Conservation (phyloP, 257 asterid species). For the Thymus mandschuricus region DNA sequence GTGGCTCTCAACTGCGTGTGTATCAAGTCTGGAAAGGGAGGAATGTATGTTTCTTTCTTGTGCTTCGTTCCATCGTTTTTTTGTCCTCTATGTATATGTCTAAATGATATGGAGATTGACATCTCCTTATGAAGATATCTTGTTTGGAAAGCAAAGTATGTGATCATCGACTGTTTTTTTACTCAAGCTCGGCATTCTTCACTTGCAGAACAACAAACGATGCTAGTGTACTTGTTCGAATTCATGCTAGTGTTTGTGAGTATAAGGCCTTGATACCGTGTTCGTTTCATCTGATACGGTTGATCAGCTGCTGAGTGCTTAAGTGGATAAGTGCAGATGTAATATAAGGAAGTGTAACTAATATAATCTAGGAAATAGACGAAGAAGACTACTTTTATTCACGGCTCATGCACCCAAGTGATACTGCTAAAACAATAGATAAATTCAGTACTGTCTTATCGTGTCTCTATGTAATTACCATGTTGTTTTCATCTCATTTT, state of each 20-base stretch:
- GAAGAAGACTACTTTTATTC: not conserved
- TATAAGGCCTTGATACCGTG: not conserved
- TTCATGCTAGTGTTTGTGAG: not conserved
- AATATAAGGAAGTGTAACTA: not conserved
- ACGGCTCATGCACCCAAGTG: not conserved
- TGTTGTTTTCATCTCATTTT: no score
- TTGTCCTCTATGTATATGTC: not conserved
- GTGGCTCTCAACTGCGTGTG: slow-evolving; percentile 38
- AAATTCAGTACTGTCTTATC: not conserved
- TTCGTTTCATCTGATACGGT: not conserved
- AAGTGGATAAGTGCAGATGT: not conserved
- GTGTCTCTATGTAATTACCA: not conserved
- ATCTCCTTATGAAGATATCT: not conserved
- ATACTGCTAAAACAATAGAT: not conserved
- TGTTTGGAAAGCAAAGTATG: not conserved
- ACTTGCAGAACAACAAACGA: not conserved
- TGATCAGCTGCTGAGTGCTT: not conserved
- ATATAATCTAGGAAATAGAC: not conserved
- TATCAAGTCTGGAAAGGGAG: slow-evolving; percentile 64
- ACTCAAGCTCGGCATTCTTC: not conserved
- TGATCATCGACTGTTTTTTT: not conserved
- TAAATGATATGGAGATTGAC: not conserved
- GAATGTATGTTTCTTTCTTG: slow-evolving; percentile 40
- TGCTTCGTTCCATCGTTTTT: not conserved
- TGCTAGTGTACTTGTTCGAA: not conserved